Conservation (phyloP, 257 asterid species). For the Catharanthus roseus region DNA sequence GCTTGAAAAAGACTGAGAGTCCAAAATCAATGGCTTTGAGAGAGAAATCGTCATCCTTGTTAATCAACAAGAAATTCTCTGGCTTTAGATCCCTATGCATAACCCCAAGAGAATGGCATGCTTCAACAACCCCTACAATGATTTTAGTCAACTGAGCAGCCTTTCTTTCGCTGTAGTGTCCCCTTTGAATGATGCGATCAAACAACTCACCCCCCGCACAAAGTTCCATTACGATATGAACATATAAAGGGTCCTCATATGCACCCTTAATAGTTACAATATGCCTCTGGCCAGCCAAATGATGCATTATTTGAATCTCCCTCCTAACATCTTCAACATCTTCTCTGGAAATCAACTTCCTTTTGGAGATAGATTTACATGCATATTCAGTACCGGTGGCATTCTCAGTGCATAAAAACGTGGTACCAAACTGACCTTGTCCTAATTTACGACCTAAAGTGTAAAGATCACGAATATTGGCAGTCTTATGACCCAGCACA, state of each 20-base stretch:
- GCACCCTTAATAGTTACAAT: slow-evolving; percentile 91
- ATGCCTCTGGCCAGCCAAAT: slow-evolving; percentile 81
- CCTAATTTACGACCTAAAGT: slow-evolving; percentile 76
- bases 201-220: slow-evolving; percentile 91
- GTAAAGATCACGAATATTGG: slow-evolving; percentile 71
- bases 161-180: slow-evolving; percentile 83
- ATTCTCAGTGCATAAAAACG: slow-evolving; percentile 64
- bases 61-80: slow-evolving; percentile 83
- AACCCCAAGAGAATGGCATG: slow-evolving; percentile 92
- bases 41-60: slow-evolving; percentile 86
- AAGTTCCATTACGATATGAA: slow-evolving; percentile 94
- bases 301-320: slow-evolving; percentile 98
- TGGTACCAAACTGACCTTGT: slow-evolving; percentile 88
- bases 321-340: slow-evolving; percentile 89
- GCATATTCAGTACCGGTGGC: slow-evolving; percentile 62
- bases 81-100: slow-evolving; percentile 97
- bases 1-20: slow-evolving; percentile 92
- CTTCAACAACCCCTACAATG: slow-evolving; percentile 89
- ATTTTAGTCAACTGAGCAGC: slow-evolving; percentile 87
- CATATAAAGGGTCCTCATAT: slow-evolving; percentile 73
- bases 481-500: slow-evolving; percentile 75
- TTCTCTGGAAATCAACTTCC: slow-evolving; percentile 76
- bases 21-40: slow-evolving; percentile 95
- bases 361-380: slow-evolving; percentile 84
- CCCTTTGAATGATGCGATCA: slow-evolving; percentile 86